Evolutionary conservation across 2,329 filamentous ascomycete genomes (phyloP).

Genomic region (Trichoderma sp.): DNA sequence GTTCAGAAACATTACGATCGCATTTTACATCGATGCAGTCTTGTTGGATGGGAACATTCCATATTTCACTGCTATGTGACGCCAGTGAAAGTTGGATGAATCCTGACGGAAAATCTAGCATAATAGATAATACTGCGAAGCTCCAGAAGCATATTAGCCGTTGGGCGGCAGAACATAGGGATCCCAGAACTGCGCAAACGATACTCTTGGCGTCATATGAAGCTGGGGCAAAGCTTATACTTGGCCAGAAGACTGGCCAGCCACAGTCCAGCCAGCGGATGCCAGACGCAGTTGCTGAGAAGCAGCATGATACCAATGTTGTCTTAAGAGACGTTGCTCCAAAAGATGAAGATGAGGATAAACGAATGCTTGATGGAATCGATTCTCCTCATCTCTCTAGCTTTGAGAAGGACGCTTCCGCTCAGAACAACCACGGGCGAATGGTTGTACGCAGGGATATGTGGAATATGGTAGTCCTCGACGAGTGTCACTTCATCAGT

Average conservation of each 20-base stretch:
- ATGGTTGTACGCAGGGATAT: neutral
- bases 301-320: neutral
- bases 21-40: neutral
- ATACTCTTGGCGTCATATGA: neutral
- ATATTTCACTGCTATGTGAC: neutral
- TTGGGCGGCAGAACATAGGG: neutral
- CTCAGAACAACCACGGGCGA: neutral
- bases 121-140: neutral
- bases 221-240: neutral
- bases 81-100: no score
- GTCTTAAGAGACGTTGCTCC: accelerated
- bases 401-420: neutral
- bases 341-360: no score
- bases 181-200: neutral
- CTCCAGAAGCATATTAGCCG: neutral
- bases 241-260: no score
- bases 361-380: no score
- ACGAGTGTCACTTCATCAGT: neutral
- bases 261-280: neutral
- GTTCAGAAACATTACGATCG: neutral
- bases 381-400: neutral
- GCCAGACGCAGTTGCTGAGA: neutral
- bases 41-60: neutral
- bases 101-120: neutral
- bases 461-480: neutral